A percentile compares a stretch with the other conserved stretches of the same genome.
These are phyloP conservation scores for Populus davidiana DNA, from an alignment of 345 rosid species.

Conservation along the genomic window DNA sequence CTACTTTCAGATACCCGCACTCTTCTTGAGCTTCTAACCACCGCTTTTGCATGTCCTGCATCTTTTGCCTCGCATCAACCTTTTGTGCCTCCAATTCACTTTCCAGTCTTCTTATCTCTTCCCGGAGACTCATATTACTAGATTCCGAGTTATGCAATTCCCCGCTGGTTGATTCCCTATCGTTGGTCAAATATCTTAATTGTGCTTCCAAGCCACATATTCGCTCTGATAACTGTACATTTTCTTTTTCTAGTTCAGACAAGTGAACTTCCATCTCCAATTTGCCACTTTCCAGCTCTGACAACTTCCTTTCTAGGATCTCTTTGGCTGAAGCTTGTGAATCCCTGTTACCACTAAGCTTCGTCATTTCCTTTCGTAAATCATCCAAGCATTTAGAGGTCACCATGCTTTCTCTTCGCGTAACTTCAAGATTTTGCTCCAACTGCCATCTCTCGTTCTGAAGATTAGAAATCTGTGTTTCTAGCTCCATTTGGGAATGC, in stretches of 20 bases:
- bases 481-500: slow-evolving; percentile 33
- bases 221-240: slow-evolving; percentile 51
- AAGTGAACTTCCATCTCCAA: slow-evolving; percentile 49
- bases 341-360: slow-evolving; percentile 25
- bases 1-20: slow-evolving; percentile 45
- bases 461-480: slow-evolving; percentile 34
- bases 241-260: slow-evolving; percentile 60
- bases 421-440: slow-evolving; percentile 30
- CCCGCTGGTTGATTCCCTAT: slow-evolving; percentile 46
- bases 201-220: slow-evolving; percentile 64
- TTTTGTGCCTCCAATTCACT: slow-evolving; percentile 46
- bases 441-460: slow-evolving; percentile 33
- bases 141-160: slow-evolving; percentile 52
- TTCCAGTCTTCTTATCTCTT: slow-evolving; percentile 41
- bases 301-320: slow-evolving; percentile 27
- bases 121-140: slow-evolving; percentile 35
- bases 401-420: slow-evolving; percentile 26
- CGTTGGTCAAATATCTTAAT: slow-evolving; percentile 55
- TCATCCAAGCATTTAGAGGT: slow-evolving; percentile 34
- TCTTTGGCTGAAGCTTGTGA: slow-evolving; percentile 33
- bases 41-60: slow-evolving; percentile 42
- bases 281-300: slow-evolving; percentile 44
- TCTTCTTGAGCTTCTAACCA: slow-evolving; percentile 59
- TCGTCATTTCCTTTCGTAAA: slow-evolving; percentile 29
- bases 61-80: slow-evolving; percentile 37